These are phyloP conservation scores for Xylaria palmicola DNA, from an alignment of 495 filamentous ascomycete species.

Conservation along the genomic window DNA sequence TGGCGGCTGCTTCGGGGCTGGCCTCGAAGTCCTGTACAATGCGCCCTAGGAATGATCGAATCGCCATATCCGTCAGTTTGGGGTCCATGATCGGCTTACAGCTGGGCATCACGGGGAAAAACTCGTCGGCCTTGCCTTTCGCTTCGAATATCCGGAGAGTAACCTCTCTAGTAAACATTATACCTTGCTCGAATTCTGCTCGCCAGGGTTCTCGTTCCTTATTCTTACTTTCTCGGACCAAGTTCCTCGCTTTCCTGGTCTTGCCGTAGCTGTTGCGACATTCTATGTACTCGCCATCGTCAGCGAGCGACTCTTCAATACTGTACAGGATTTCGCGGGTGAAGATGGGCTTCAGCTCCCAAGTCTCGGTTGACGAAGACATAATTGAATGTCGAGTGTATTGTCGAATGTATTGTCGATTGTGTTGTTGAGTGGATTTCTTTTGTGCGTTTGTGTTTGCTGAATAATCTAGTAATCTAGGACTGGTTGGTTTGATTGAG, in stretches of 20 bases:
- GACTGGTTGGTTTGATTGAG: no score
- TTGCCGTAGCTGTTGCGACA: background rate
- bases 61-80: background rate
- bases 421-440: no score
- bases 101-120: background rate
- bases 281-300: background rate
- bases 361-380: background rate
- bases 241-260: background rate
- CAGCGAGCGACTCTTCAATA: background rate
- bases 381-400: no score
- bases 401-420: no score
- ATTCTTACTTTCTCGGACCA: no score
- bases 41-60: background rate
- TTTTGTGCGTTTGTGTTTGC: no score
- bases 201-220: no score
- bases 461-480: no score
- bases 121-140: background rate
- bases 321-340: background rate
- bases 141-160: background rate
- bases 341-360: background rate
- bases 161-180: background rate
- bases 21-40: background rate
- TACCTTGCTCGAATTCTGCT: no score
- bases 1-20: background rate
- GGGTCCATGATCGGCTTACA: no score